These are phyloP conservation scores for Russula vinacea DNA, from an alignment of 768 basidiomycete species.

Conservation along the genomic window DNA sequence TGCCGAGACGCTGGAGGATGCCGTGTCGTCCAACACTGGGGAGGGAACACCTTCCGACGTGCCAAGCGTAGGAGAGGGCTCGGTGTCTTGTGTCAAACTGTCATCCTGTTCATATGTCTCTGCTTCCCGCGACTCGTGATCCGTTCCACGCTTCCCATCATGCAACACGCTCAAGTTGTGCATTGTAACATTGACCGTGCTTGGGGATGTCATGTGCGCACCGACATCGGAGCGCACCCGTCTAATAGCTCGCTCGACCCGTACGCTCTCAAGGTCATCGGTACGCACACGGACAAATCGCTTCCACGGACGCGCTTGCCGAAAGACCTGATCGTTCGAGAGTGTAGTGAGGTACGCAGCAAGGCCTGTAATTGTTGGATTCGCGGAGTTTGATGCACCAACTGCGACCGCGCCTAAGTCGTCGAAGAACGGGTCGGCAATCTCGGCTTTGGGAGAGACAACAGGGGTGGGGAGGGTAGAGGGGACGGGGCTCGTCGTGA, in stretches of 20 bases:
- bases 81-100: slow-evolving; percentile 16
- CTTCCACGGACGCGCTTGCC: slow-evolving; percentile 72
- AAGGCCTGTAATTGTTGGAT: slow-evolving; percentile 51
- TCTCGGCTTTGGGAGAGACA: no score
- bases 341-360: slow-evolving; percentile 78
- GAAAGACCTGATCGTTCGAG: slow-evolving; percentile 62
- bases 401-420: slow-evolving; percentile 31
- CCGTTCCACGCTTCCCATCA: slow-evolving; percentile 18
- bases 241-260: slow-evolving; percentile 85
- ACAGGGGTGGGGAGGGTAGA: no score
- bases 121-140: slow-evolving; percentile 25
- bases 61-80: slow-evolving; percentile 25
- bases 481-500: no score
- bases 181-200: slow-evolving; percentile 29
- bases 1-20: slow-evolving; percentile 31
- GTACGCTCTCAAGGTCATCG: slow-evolving; percentile 84
- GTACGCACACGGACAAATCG: slow-evolving; percentile 81
- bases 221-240: slow-evolving; percentile 82
- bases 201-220: slow-evolving; percentile 52
- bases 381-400: slow-evolving; percentile 32
- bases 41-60: slow-evolving; percentile 14
- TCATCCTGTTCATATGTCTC: slow-evolving; percentile 14
- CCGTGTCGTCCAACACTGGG: slow-evolving; percentile 8
- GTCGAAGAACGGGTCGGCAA: no score
- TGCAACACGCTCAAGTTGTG: slow-evolving; percentile 22